These are phyloP conservation scores for Tremella yokohamensis DNA, from an alignment of 768 basidiomycete species.

Conservation along the genomic window DNA sequence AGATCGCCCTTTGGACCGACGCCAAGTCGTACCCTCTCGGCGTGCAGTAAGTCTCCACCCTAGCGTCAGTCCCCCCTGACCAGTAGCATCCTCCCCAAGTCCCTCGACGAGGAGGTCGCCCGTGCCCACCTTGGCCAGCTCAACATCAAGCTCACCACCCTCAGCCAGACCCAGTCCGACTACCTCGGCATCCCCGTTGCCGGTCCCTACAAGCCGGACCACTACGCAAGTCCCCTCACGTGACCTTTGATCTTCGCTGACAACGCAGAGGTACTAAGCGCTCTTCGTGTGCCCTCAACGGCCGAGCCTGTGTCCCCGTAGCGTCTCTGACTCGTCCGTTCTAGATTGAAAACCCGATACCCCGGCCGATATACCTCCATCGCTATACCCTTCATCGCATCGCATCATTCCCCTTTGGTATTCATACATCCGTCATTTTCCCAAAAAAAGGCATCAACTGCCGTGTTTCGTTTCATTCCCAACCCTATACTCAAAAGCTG, in stretches of 20 bases:
- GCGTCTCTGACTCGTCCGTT: not conserved
- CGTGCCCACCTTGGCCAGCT: constrained; percentile 88
- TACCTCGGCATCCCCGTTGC: constrained; percentile 86
- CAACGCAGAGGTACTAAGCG: constrained; percentile 54
- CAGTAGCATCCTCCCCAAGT: constrained; percentile 81
- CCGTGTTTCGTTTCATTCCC: not conserved
- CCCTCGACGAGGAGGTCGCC: constrained; percentile 98
- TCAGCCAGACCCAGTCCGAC: constrained; percentile 64
- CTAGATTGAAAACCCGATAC: not conserved
- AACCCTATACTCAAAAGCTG: too few species aligned
- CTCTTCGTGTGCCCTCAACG: constrained; percentile 17
- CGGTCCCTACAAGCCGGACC: constrained; percentile 73
- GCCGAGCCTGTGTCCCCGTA: constrained; percentile 1
- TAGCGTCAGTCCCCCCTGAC: not conserved
- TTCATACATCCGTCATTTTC: constrained; percentile 1
- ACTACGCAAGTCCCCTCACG: constrained; percentile 55
- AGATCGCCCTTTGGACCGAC: constrained; percentile 96
- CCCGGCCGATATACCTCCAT: not conserved
- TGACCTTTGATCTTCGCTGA: constrained; percentile 21
- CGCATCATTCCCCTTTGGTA: constrained; percentile 2
- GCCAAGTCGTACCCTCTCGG: constrained; percentile 89
- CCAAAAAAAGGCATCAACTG: constrained; percentile 1
- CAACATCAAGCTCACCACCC: constrained; percentile 82
- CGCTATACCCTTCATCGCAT: constrained; percentile 4
- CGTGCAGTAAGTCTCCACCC: constrained; percentile 60